Evolutionary conservation across 306 rosid species (phyloP), one percentile per base, ranked within the genome.

Genomic region (Fragaria vesca): DNA sequence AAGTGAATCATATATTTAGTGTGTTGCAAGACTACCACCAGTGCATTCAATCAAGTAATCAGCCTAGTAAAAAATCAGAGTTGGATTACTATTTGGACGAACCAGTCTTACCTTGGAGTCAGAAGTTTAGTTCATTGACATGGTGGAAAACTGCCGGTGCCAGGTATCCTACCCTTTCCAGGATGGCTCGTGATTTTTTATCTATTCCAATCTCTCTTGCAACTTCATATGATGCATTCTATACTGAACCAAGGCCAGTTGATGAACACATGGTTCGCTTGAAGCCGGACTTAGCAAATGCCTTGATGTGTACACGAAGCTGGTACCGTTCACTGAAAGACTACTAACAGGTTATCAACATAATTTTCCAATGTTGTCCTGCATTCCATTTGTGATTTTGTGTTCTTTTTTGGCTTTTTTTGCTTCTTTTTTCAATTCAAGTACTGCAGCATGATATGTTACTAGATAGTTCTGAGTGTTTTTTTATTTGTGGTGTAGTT

Each of bases 141-240:
- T 79, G 82, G 78, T 63, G 82, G 82, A 63, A 34, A 50, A 66
- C 65, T 10, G 60, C 73, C 12, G 47, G 67, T 24, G n/a, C 20
- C 6, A 28, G 13, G 46, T 79, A 79, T 51, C 82, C 73, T 17
- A 28, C 68, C 4, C 77, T 79, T 65, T 36, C 78, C 6, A 43
- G 54, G 78, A 79, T 72, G 72, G 82, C 73, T 36, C 24, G 69
- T 0, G 78, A 79, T 63, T 48, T 72, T 17, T 65, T 79, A 38
- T 8, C 78, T 12, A 51, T 79, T 6, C 78, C 78, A 11, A 3
- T 79, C n/a, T 72, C 82, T 63, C 58, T 72, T 8, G 63, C 66
- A 11, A 73, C 73, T 66, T 40, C 36, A 1, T 1, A 40, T 26
- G 66, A 73, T 2, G 82, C 66, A 50, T 72, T 63, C 38, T 79